phyloP scores from a whole-genome alignment of 225 moss, liverwort and hornwort species.

The Physcomitrellopsis africana region DNA sequence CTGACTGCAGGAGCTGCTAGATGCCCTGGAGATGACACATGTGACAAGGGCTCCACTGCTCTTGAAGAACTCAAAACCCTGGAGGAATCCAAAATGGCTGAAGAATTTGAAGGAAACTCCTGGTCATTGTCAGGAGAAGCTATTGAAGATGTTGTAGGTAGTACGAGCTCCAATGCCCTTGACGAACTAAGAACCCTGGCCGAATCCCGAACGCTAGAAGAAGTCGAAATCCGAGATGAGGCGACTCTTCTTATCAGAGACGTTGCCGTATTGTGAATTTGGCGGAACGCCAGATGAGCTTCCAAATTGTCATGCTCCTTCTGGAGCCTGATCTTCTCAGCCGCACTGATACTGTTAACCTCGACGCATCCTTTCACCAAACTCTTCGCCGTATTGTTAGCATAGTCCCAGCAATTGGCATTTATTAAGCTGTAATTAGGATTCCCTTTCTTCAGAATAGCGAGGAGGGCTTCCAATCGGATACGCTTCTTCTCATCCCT shows the following conservation, averaged over 20 bases:
- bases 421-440: conserved; percentile 37
- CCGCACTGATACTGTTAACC: conserved; percentile 18
- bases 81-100: not conserved
- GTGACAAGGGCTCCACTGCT: not conserved
- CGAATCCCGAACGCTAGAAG: not conserved
- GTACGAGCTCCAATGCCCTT: not conserved
- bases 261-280: conserved; percentile 35
- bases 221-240: too few species aligned
- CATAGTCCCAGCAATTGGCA: conserved; percentile 42
- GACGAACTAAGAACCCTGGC: not conserved
- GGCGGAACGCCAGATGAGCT: conserved; percentile 26
- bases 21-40: not conserved
- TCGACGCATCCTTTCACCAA: conserved; percentile 31
- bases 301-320: conserved; percentile 31
- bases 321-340: conserved; percentile 32
- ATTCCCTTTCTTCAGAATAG: conserved; percentile 38
- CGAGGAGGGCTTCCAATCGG: conserved; percentile 25
- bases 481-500: conserved; percentile 22
- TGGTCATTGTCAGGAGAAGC: not conserved
- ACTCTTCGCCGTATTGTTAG: conserved; percentile 36
- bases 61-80: not conserved
- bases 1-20: too few species aligned
- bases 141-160: not conserved
- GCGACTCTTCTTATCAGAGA: conserved; percentile 29
- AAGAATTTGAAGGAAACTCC: not conserved